Base-by-base conservation (phyloP, 208 protist species). In the Angomonas deanei region DNA sequence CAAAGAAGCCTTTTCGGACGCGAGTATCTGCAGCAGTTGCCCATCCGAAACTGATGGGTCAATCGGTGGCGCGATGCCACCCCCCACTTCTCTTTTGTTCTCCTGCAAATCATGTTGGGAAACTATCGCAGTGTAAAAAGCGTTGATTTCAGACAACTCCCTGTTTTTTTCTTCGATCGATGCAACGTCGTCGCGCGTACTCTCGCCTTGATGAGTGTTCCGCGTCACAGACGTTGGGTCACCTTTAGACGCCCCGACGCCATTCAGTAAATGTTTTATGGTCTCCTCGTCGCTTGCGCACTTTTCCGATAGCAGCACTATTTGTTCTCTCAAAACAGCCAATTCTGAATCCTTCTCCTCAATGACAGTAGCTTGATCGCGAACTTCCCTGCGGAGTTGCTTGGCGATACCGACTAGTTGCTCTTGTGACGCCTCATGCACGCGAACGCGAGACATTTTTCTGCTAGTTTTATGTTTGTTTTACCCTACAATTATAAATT, bases 81-180 rank as follows among this genome's bases (percentile, higher is more conserved):
- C n/a, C n/a, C n/a, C n/a, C n/a, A n/a, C n/a, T 32, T 28, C 38
- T 6, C 42, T 64, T 30, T 61, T 46, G 26, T 76, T 80, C 60
- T 86, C 80, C 64, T 80, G 74, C 26, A 82, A 70, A 61, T 86
- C 83, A 50, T 86, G 84, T 34, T 90, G 88, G 0, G 73, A 68
- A 4, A 90, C 84, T 61, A 94, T 89, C 32, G 76, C 78, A 17
- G 84, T 80, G 60, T 94, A 94, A 52, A 94, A 88, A 4, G 79
- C 64, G 61, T 91, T 91, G 3, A 91, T 73, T 61, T 94, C 88
- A 69, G 66, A 76, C 26, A 94, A 62, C 52, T 91, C 88, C n/a
- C 72, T 74, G 19, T 90, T 60, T 27, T 84, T 80, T n/a, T 30
- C 66, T 52, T 91, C 80, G 28, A 90, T 65, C 26, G 50, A 68